Evolutionary conservation across 495 filamentous ascomycete genomes (phyloP), one percentile per base, ranked within the genome.

Genomic region (Neurospora terricola): DNA sequence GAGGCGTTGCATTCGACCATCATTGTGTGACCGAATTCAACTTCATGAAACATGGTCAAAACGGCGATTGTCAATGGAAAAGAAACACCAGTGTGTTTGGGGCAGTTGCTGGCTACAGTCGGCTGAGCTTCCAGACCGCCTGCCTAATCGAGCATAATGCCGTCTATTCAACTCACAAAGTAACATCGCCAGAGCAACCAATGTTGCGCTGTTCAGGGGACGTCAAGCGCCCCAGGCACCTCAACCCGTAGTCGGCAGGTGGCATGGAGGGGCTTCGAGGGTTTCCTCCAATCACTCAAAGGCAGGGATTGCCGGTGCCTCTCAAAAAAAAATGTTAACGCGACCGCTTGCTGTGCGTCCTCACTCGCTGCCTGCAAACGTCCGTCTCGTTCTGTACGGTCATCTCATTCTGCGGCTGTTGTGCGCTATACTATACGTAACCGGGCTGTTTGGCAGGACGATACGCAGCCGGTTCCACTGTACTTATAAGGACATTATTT

Each of bases 391-490:
- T 66, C 54, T 66, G 54, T 34, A 34, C 54, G 27, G 54, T 66
- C 27, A 18, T 66, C 54, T 62, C 54, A 18, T 62, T 62, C 54
- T 62, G 54, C 54, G 54, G 54, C 54, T 66, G 54, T 66, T 66
- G 54, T 66, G 54, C 18, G 54, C 40, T 76, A 72, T 75, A 72
- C 73, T 72, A 78, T 77, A 78, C 34, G 77, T 75, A 66, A 66
- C 54, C 14, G 54, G 23, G 27, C 14, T 66, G 27, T 34, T 66
- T 66, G 6, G 14, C 48, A 27, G 21, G 21, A 30, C 48, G 21
- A 59, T 27, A 59, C 48, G 54, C 54, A 66, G 54, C 54, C 54
- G 54, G 54, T 66, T 66, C 54, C 54, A 66, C 54, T 66, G 54
- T 62, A 30, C 5, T 34, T 34, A 34, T 62, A 62, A 62, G 14